phyloP scores from a whole-genome alignment of 2,329 filamentous ascomycete species.

The Alternaria dauci region DNA sequence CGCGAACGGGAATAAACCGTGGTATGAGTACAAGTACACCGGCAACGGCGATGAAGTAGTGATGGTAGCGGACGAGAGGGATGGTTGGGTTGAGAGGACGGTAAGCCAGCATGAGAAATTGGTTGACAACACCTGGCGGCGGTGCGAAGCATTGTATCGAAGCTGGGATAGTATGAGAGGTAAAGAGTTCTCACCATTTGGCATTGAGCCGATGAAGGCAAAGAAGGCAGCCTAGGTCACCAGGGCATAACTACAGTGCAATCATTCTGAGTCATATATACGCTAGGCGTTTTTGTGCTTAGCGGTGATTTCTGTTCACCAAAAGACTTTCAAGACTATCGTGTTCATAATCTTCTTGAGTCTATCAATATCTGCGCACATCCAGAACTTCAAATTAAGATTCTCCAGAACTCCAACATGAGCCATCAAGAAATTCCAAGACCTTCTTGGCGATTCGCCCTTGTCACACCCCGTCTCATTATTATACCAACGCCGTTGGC shows the following conservation, averaged over 20 bases:
- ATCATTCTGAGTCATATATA: neutral
- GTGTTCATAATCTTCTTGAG: neutral
- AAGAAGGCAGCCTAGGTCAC: slow-evolving; percentile 1
- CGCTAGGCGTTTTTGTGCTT: neutral
- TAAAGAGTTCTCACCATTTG: slow-evolving; percentile 16
- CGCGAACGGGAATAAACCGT: slow-evolving; percentile 29
- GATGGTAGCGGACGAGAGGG: slow-evolving; percentile 34
- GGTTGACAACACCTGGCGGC: slow-evolving; percentile 18
- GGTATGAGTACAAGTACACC: slow-evolving; percentile 27
- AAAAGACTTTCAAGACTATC: neutral
- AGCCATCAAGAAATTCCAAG: neutral
- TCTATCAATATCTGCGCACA: neutral
- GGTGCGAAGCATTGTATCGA: slow-evolving; percentile 24
- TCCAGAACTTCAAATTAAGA: neutral
- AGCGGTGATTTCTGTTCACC: neutral
- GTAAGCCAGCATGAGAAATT: slow-evolving; percentile 24
- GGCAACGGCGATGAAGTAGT: slow-evolving; percentile 20
- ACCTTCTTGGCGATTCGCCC: neutral
- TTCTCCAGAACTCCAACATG: neutral
- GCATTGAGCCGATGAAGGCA: slow-evolving; percentile 19
- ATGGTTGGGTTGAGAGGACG: slow-evolving; percentile 32
- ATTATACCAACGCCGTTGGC: slow-evolving; percentile 8
- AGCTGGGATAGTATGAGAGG: slow-evolving; percentile 23
- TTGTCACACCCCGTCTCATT: slow-evolving; percentile 4
- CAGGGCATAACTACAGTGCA: neutral